These are phyloP conservation scores for Eimeria necatrix DNA, from an alignment of 169 alveolate genomes.

Conservation along the genomic window DNA sequence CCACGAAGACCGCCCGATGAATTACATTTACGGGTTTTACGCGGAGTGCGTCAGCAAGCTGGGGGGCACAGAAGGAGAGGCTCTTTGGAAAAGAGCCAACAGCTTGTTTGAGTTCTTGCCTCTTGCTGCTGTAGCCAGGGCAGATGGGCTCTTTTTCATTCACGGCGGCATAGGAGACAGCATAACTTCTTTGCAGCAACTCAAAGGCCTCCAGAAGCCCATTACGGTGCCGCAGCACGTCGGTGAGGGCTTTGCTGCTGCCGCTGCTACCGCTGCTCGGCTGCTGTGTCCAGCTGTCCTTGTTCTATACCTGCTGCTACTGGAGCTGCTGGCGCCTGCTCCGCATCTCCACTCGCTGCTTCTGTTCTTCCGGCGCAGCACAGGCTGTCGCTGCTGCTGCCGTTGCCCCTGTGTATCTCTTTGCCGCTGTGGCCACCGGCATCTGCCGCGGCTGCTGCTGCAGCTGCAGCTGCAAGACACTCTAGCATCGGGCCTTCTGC, in stretches of 20 bases:
- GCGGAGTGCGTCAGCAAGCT: slow-evolving; percentile 12
- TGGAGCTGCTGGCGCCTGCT: too few relatives aligned
- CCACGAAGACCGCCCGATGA: slow-evolving; percentile 72
- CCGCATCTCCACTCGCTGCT: too few relatives aligned
- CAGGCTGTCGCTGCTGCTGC: neutral
- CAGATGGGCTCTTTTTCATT: slow-evolving; percentile 9
- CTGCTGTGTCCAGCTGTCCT: neutral
- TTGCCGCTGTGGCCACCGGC: neutral
- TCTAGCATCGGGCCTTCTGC: too few relatives aligned
- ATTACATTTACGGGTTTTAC: slow-evolving; percentile 20
- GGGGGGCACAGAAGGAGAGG: neutral
- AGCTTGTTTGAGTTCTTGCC: slow-evolving; percentile 31
- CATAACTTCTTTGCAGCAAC: neutral
- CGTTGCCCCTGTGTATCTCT: neutral
- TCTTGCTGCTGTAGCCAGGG: slow-evolving; percentile 32
- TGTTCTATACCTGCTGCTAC: neutral
- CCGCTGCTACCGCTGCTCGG: slow-evolving; percentile 18
- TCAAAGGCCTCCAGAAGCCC: slow-evolving; percentile 2
- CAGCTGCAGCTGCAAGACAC: too few relatives aligned
- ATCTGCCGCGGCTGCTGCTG: too few relatives aligned
- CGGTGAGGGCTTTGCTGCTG: slow-evolving; percentile 29
- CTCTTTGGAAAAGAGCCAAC: slow-evolving; percentile 34
- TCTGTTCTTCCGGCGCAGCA: too few relatives aligned
- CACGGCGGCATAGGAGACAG: slow-evolving; percentile 68
- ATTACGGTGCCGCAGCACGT: neutral